Evolutionary conservation across 1,284 basidiomycete genomes (phyloP), one percentile per base, ranked within the genome.

Genomic region (Leccinum olivaceoglutinosum): DNA sequence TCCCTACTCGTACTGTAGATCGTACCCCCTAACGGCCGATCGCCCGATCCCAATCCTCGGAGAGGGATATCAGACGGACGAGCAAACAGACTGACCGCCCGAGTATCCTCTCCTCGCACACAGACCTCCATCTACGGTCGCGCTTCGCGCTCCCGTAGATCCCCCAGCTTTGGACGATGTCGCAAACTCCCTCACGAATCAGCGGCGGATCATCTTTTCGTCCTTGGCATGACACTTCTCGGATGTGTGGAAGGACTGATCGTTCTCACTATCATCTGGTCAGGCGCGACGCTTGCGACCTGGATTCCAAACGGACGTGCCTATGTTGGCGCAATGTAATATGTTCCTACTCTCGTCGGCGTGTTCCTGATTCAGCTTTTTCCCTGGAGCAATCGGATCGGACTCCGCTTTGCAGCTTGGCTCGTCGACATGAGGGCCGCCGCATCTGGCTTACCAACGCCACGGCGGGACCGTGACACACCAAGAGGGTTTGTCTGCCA

Each of bases 131-230:
- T 21, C 21, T 21, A 21, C 21, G 21, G 21, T 21, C 21, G 21
- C 21, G 21, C 21, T 21, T 21, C 21, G 21, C 21, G 21, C 21
- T 21, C 21, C 21, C 21, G 21, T 21, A 21, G 21, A 21, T 21
- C 21, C 21, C 21, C 21, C 32, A 32, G 5, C 32, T 1, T 73
- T 89, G 63, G 79, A 83, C 71, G 87, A 86, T 67, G 74, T 91
- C 6, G 85, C 88, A 5, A 90, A 89, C 72, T 88, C 86, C 14
- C 79, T 91, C 55, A 87, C 85, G 53, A 90, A 89, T 69, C 88
- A 90, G 70, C 80, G 82, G 11, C 80, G 82, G 64, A 83, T 90
- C 66, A 90, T 92, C 68, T 80, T 89, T 60, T 78, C 81, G 16
- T 82, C 82, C 0, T 88, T 1, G 81, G 90, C 64, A 90, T 89